Percentiles rank a stretch among this genome's conserved stretches.
phyloP scores from a whole-genome alignment of 148 eudicot species.

The Persicaria tinctoria region DNA sequence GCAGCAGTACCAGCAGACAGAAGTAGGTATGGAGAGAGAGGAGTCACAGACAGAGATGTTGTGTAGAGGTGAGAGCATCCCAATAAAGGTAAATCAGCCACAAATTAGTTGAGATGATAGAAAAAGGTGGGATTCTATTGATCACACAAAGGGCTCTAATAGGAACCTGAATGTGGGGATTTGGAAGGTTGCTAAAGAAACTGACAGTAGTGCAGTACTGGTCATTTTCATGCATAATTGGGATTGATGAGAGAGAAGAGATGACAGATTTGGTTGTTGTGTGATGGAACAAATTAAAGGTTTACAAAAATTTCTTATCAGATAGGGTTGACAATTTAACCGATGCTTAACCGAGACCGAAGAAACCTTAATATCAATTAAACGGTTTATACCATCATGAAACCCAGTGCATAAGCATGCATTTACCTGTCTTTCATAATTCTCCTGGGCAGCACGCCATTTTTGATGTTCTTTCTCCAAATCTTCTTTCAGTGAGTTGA shows the following conservation, averaged over 20 bases:
- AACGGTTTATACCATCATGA: not conserved
- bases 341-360: not conserved
- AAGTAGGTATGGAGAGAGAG: not conserved
- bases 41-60: not conserved
- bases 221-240: not conserved
- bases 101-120: not conserved
- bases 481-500: constrained; percentile 55
- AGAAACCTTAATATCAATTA: not conserved
- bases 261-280: not conserved
- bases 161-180: not conserved
- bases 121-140: too few species aligned
- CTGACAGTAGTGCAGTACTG: not conserved
- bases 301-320: not conserved
- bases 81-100: not conserved
- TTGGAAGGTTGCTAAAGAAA: not conserved
- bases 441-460: constrained; percentile 63
- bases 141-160: too few species aligned
- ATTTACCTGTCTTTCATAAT: constrained; percentile 86
- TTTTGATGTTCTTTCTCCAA: constrained; percentile 67
- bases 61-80: not conserved
- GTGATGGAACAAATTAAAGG: not conserved
- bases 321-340: not conserved
- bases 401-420: not conserved
- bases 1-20: too few species aligned
- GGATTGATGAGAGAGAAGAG: not conserved